Base-by-base conservation (phyloP, 345 rosid species). In the Citrus glauca region DNA sequence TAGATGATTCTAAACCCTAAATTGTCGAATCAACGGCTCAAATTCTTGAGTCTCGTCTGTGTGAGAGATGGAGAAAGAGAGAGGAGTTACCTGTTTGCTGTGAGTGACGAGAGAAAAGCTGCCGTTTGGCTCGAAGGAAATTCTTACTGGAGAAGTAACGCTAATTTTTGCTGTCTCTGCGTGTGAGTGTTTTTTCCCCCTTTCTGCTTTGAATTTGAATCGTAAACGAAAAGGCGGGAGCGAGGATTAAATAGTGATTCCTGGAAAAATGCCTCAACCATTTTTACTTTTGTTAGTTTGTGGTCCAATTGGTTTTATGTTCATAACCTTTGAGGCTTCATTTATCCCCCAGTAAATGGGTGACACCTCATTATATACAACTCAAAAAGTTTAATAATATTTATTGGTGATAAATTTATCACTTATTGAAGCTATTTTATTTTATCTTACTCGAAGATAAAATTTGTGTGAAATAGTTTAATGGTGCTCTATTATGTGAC, bases 201-300 rank as follows among this genome's bases (percentile, higher is more conserved):
- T 24, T 6, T 24, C 7, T 8, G 24, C 17, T 57, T 30, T 17
- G 71, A 75, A 64, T 75, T 75, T 75, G 78, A 75, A 64, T 45
- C 9, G 78, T 7, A 53, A 53, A 8, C 57, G 30, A 30, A 53
- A 56, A 66, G 55, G 78, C 78, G 78, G 78, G 78, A 76, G 53
- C 4, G 65, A 50, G 65, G 16, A 33, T 19, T 65, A 17, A 65
- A 65, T 65, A 7, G 45, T 7, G 5, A 37, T 27, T 4, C 48
- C 1, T 17, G 48, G 45, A 37, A 37, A 22, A 38, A n/a, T 40
- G 8, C 32, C 1, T 9, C 9, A 7, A 37, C 70, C 42, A 2
- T 38, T 37, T 2, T 5, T 0, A 42, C 50, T 45, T 45, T 45
- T 45, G 50, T 45, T 3, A 11, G 50, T 11, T 45, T 11, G 17